Conservation (phyloP, 306 rosid genomes). For the Quercus alba region DNA sequence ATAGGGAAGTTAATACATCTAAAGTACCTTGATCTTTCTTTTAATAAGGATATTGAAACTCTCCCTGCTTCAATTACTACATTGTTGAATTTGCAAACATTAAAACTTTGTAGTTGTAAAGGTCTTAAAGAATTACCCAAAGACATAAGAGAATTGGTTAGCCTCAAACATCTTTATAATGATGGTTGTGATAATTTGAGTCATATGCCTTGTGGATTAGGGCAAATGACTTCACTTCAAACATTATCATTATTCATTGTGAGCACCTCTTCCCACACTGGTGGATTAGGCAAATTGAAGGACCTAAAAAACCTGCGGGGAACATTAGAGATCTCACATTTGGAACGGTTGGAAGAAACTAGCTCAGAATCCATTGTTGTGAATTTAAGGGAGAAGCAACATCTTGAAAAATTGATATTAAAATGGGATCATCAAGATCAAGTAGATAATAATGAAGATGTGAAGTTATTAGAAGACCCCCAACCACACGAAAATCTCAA, state of each 20-base stretch:
- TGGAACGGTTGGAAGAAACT: no score
- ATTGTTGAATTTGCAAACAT: background rate
- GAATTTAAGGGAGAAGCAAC: background rate
- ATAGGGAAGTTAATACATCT: background rate
- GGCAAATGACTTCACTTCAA: no score
- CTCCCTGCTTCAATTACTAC: background rate
- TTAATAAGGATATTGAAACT: background rate
- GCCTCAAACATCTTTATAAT: no score
- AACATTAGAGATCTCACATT: no score
- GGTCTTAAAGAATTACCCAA: background rate
- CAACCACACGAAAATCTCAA: background rate
- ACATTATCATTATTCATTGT: no score
- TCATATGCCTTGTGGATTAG: no score
- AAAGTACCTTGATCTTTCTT: conserved; percentile 11
- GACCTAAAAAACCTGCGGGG: no score
- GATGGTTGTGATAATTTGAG: no score
- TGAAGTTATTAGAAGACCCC: background rate
- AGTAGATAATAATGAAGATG: background rate
- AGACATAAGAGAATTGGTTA: background rate
- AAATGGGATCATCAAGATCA: background rate
- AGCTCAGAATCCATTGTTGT: no score
- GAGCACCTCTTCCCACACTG: no score
- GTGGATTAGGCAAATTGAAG: no score
- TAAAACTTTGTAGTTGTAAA: background rate
- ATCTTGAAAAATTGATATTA: background rate